These are phyloP conservation scores for Fusarium concolor DNA, from an alignment of 2,329 filamentous ascomycete species.

Conservation along the genomic window DNA sequence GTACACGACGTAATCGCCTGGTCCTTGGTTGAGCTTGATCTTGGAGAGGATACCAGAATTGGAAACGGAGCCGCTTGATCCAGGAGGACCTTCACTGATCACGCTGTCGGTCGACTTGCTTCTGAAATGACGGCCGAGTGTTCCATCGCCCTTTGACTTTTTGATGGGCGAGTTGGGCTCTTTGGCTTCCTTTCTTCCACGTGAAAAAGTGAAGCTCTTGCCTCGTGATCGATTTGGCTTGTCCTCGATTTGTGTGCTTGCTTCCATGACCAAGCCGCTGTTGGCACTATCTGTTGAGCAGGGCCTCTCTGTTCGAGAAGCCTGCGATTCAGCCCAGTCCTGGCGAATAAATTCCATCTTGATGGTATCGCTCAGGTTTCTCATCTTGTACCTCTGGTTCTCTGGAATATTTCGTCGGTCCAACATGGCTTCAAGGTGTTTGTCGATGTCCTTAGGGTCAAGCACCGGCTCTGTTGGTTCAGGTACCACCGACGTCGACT, in stretches of 20 bases:
- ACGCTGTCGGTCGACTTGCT: slow-evolving; percentile 80
- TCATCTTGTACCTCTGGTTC: slow-evolving; percentile 94
- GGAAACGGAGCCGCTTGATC: slow-evolving; percentile 64
- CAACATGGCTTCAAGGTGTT: slow-evolving; percentile 72
- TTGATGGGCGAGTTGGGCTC: slow-evolving; percentile 77
- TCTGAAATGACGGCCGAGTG: slow-evolving; percentile 72
- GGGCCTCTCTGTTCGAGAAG: slow-evolving; percentile 59
- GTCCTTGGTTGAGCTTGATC: slow-evolving; percentile 78
- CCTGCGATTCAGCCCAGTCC: slow-evolving; percentile 78
- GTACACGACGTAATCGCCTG: slow-evolving; percentile 88
- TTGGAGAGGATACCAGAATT: slow-evolving; percentile 72
- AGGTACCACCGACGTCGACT: slow-evolving; percentile 47
- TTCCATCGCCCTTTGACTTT: slow-evolving; percentile 76
- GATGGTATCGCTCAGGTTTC: slow-evolving; percentile 86
- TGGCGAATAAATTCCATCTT: slow-evolving; percentile 96
- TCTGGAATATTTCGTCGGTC: slow-evolving; percentile 94
- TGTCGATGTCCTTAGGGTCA: slow-evolving; percentile 66
- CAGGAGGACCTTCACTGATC: slow-evolving; percentile 68
- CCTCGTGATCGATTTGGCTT: slow-evolving; percentile 63
- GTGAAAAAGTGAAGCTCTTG: slow-evolving; percentile 80
- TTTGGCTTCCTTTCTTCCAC: slow-evolving; percentile 69
- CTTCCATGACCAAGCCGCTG: slow-evolving; percentile 50
- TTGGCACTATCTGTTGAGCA: slow-evolving; percentile 60
- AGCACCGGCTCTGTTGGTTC: slow-evolving; percentile 62
- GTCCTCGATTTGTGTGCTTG: slow-evolving; percentile 57